Conservation (phyloP, 2,329 filamentous ascomycete species). For the Thelonectria discophora region DNA sequence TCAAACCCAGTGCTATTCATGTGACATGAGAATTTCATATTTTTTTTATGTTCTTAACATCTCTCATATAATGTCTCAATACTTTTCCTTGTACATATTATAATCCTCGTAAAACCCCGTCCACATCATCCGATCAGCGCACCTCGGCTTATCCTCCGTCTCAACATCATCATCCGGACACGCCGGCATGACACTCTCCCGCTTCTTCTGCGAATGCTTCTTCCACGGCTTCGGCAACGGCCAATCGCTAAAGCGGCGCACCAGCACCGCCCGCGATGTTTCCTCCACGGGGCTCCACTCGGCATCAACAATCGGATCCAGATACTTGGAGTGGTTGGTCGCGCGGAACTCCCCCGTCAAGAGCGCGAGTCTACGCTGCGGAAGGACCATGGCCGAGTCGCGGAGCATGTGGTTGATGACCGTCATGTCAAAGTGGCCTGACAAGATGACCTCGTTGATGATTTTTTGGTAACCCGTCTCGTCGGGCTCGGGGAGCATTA, state of each 20-base stretch:
- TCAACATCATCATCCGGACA: constrained; percentile 1
- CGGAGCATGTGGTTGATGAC: constrained; percentile 28
- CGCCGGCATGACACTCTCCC: constrained; percentile 11
- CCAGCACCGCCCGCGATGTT: constrained; percentile 1
- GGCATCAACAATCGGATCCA: constrained; percentile 13
- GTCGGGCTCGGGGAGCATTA: not conserved
- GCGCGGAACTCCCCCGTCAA: constrained; percentile 3
- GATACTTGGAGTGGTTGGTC: constrained; percentile 23
- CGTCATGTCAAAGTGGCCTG: constrained; percentile 26
- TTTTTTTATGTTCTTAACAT: too few relatives aligned
- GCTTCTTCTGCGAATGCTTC: constrained; percentile 5
- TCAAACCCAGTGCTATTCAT: too few relatives aligned
- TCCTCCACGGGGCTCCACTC: constrained; percentile 23
- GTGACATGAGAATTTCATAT: too few relatives aligned
- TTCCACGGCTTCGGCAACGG: constrained; percentile 3
- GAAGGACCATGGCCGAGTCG: constrained; percentile 27
- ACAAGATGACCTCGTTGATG: not conserved
- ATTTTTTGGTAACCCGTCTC: not conserved
- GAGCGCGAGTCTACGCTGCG: constrained; percentile 22
- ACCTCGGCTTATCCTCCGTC: constrained; percentile 3
- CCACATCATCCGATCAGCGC: constrained; percentile 15
- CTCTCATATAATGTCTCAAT: not conserved
- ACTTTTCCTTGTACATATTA: not conserved
- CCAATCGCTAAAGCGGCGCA: constrained; percentile 19
- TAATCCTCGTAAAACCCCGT: constrained; percentile 8